phyloP scores from a whole-genome alignment of 2,329 filamentous ascomycete genomes.

The Penicillium sp. region DNA sequence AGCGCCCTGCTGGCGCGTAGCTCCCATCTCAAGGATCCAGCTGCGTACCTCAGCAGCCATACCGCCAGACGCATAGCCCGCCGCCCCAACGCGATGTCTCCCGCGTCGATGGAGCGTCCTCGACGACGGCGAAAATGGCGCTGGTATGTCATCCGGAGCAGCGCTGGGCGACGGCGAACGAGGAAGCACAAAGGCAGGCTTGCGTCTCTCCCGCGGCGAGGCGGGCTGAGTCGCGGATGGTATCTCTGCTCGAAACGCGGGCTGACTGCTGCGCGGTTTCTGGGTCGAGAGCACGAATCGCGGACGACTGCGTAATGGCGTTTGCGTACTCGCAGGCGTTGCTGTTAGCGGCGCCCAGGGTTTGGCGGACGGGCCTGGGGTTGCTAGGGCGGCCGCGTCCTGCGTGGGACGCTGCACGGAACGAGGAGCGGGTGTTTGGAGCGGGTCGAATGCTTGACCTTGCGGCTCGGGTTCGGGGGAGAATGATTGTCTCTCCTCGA shows the following conservation, averaged over 20 bases:
- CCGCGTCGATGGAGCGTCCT: constrained; percentile 34
- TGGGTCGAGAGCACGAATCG: constrained; percentile 33
- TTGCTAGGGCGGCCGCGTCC: constrained; percentile 9
- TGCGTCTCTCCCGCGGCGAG: constrained; percentile 26
- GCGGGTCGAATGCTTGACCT: neutral
- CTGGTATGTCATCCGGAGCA: constrained; percentile 26
- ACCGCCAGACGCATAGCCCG: constrained; percentile 38
- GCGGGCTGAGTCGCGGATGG: constrained; percentile 15
- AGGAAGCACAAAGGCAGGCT: constrained; percentile 42
- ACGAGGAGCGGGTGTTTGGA: constrained; percentile 12
- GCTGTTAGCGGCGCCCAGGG: constrained; percentile 6
- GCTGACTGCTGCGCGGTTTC: constrained; percentile 22
- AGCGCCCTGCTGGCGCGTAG: constrained; percentile 30
- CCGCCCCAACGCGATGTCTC: constrained; percentile 21
- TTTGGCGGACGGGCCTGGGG: constrained; percentile 6
- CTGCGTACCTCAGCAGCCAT: constrained; percentile 45
- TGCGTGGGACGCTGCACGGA: constrained; percentile 8
- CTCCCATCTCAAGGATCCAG: constrained; percentile 44
- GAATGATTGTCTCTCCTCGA: constrained; percentile 19
- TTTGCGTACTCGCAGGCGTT: constrained; percentile 21
- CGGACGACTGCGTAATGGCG: constrained; percentile 30
- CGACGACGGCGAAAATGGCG: constrained; percentile 41
- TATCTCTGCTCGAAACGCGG: constrained; percentile 14
- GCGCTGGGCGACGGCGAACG: constrained; percentile 36
- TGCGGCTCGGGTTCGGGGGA: constrained; percentile 19